Evolutionary conservation across 2,329 filamentous ascomycete species (phyloP), one percentile per base, ranked within the genome.

Genomic region (Cladosporium colombiae): DNA sequence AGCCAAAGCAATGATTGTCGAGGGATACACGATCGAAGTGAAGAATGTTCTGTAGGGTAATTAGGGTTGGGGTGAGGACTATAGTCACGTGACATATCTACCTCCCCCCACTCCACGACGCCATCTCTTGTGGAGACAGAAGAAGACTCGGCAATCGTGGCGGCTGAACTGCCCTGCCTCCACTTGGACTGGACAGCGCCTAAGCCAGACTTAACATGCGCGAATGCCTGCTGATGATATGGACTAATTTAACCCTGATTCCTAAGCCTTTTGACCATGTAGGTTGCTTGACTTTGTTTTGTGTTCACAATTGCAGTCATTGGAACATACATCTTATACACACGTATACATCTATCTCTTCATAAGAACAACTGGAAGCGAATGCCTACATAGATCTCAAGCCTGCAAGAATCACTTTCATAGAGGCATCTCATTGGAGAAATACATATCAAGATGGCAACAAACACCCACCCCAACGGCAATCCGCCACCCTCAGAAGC

Each of bases 161-260:
- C 55, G 55, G 55, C 55, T 57, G 55, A 57, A 57, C 55, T 57
- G 31, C 55, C 27, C n/a, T n/a, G n/a, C n/a, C 33, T 46, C 40
- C 40, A 46, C 40, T 46, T 46, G 40, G 40, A 46, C 40, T 46
- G 10, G 23, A 46, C n/a, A 46, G 29, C 33, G n/a, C 33, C 25
- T 18, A 23, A 59, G n/a, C n/a, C n/a, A n/a, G n/a, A n/a, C n/a
- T n/a, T n/a, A n/a, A n/a, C n/a, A n/a, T n/a, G n/a, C n/a, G 16
- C 33, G 16, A 23, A n/a, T 59, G 35, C 37, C 27, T 27, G n/a
- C n/a, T n/a, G n/a, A n/a, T n/a, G 59, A 31, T 62, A 62, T 52
- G 31, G 44, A 52, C 52, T 55, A 55, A 62, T 62, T 62, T 62
- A 52, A 31, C 59, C 18, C 10, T 62, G 44, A 62, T 62, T 62